Evolutionary conservation across 2,329 filamentous ascomycete species (phyloP).

Genomic region (Trichoderma atroviride): DNA sequence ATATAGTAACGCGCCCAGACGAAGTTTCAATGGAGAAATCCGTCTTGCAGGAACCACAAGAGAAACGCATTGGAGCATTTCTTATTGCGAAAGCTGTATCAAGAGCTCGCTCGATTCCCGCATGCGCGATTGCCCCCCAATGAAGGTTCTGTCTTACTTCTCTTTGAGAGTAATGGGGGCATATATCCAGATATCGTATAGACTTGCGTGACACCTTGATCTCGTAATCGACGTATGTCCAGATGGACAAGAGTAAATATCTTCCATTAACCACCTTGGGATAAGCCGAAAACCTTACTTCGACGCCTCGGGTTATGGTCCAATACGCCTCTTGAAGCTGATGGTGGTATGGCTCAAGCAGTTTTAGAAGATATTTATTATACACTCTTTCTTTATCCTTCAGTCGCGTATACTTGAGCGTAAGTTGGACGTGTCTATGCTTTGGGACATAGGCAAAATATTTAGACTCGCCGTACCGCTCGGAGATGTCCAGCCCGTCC

Average conservation of each 20-base stretch:
- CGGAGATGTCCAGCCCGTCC: not conserved
- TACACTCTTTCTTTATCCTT: not conserved
- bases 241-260: slow-evolving; percentile 23
- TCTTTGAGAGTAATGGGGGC: not conserved
- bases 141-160: too few relatives aligned
- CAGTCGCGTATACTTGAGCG: slow-evolving; percentile 12
- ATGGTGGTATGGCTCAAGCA: not conserved
- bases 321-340: too few relatives aligned
- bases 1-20: not conserved
- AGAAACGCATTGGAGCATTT: not conserved
- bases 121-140: too few relatives aligned
- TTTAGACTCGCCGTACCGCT: not conserved
- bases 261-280: slow-evolving; percentile 26
- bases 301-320: not conserved
- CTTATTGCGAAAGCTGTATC: not conserved
- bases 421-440: slow-evolving; percentile 16
- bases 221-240: not conserved
- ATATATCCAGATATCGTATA: not conserved
- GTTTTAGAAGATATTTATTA: slow-evolving; percentile 6
- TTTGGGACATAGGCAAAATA: not conserved
- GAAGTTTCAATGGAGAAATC: slow-evolving; percentile 19
- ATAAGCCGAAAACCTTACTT: not conserved
- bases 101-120: not conserved
- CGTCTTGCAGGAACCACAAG: slow-evolving; percentile 20
- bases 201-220: not conserved